phyloP scores from a whole-genome alignment of 768 basidiomycete species.

The Rhizopogon roseolus region DNA sequence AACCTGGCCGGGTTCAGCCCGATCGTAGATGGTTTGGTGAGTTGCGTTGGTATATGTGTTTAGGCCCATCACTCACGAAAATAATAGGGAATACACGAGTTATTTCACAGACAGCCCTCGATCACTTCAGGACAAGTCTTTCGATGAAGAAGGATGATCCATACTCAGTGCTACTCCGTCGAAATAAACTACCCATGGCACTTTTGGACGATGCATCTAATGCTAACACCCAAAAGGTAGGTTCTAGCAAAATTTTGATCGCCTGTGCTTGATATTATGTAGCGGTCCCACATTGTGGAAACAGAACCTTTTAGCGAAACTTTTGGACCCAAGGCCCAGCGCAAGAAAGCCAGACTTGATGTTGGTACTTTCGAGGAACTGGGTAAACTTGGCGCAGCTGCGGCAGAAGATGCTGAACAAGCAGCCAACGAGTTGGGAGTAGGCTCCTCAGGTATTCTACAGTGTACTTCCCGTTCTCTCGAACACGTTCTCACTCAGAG shows the following conservation, averaged over 20 bases:
- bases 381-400: slow-evolving; percentile 54
- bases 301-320: slow-evolving; percentile 94
- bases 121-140: slow-evolving; percentile 92
- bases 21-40: slow-evolving; percentile 97
- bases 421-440: slow-evolving; percentile 32
- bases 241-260: slow-evolving; percentile 3
- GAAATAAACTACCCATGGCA: slow-evolving; percentile 97
- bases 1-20: slow-evolving; percentile 88
- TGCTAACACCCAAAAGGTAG: slow-evolving; percentile 71
- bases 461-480: not conserved
- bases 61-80: not conserved
- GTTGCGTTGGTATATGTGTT: not conserved
- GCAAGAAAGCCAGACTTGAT: slow-evolving; percentile 83
- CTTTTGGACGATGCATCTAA: slow-evolving; percentile 88
- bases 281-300: slow-evolving; percentile 93
- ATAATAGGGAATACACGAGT: slow-evolving; percentile 90
- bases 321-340: slow-evolving; percentile 93
- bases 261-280: not conserved
- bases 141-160: slow-evolving; percentile 85
- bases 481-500: not conserved
- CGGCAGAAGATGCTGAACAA: slow-evolving; percentile 48
- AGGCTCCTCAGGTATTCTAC: slow-evolving; percentile 39
- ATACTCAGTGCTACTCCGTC: slow-evolving; percentile 87
- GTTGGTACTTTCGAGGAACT: slow-evolving; percentile 94
- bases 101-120: slow-evolving; percentile 92